Conservation (phyloP, 371 early-diverging fungal genomes). For the Mucor circinelloides region DNA sequence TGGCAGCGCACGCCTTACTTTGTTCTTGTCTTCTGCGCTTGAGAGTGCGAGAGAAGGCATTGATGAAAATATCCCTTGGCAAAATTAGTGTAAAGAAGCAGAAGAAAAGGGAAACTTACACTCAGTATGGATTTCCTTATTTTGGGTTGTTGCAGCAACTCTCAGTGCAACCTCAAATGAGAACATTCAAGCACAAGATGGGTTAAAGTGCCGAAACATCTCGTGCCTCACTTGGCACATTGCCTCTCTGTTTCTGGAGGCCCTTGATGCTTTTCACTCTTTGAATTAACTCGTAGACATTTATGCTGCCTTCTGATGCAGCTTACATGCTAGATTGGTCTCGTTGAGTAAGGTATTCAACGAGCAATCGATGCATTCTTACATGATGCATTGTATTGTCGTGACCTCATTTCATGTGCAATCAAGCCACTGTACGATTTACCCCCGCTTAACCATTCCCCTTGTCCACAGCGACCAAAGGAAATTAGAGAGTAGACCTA, state of each 20-base stretch:
- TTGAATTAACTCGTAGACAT: background rate
- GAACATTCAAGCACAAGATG: background rate
- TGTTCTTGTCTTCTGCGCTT: conserved; percentile 53
- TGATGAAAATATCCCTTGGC: conserved; percentile 1
- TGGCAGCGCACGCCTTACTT: conserved; percentile 49
- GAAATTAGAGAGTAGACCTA: background rate
- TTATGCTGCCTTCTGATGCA: background rate
- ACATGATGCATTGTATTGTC: background rate
- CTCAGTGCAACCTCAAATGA: background rate
- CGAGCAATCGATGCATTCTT: background rate
- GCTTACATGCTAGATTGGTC: background rate
- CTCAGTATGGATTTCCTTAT: background rate
- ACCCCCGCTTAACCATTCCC: conserved; percentile 22
- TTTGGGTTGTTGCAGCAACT: background rate
- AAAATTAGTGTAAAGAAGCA: background rate
- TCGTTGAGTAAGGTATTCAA: background rate
- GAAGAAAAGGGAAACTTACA: background rate
- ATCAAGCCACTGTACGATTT: conserved; percentile 13
- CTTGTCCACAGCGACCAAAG: conserved; percentile 8
- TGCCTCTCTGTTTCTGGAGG: background rate
- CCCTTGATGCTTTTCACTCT: background rate
- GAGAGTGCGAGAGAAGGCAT: conserved; percentile 53
- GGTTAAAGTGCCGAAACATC: background rate
- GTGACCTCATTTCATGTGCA: conserved; percentile 15
- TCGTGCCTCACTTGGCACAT: background rate